Percentiles rank a stretch among this genome's conserved stretches.
These are phyloP conservation scores for Lichtheimia hyalospora DNA, from an alignment of 371 early-diverging fungal genomes.

Conservation along the genomic window DNA sequence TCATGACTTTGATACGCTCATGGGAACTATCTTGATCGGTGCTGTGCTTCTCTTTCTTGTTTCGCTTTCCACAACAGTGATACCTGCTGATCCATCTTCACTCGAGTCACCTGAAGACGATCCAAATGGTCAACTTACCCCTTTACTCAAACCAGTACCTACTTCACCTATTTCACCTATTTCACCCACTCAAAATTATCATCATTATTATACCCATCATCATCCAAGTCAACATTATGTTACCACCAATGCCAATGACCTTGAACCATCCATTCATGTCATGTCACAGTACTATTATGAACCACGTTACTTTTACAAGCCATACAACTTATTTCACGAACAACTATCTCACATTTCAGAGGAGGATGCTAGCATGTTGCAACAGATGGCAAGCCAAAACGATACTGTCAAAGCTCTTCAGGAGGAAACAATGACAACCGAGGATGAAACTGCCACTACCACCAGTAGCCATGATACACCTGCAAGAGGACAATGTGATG, in stretches of 20 bases:
- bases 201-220: background rate
- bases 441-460: background rate
- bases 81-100: slow-evolving; percentile 26
- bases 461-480: background rate
- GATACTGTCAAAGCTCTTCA: slow-evolving; percentile 5
- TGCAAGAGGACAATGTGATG: background rate
- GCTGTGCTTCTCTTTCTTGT: slow-evolving; percentile 34
- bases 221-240: background rate
- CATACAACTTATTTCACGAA: slow-evolving; percentile 20
- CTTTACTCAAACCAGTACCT: slow-evolving; percentile 15
- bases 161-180: slow-evolving; percentile 4
- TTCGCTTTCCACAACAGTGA: slow-evolving; percentile 38
- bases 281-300: slow-evolving; percentile 5
- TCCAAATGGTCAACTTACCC: slow-evolving; percentile 3
- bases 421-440: slow-evolving; percentile 1
- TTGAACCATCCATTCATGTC: background rate
- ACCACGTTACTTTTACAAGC: slow-evolving; percentile 13
- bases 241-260: background rate
- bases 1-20: slow-evolving; percentile 46
- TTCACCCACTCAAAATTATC: slow-evolving; percentile 9
- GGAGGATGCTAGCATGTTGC: slow-evolving; percentile 23
- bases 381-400: slow-evolving; percentile 11
- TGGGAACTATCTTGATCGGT: slow-evolving; percentile 35
- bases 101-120: slow-evolving; percentile 15
- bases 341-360: slow-evolving; percentile 26